Evolutionary conservation across 768 basidiomycete genomes (phyloP).

Genomic region (Lactifluus pinguis): DNA sequence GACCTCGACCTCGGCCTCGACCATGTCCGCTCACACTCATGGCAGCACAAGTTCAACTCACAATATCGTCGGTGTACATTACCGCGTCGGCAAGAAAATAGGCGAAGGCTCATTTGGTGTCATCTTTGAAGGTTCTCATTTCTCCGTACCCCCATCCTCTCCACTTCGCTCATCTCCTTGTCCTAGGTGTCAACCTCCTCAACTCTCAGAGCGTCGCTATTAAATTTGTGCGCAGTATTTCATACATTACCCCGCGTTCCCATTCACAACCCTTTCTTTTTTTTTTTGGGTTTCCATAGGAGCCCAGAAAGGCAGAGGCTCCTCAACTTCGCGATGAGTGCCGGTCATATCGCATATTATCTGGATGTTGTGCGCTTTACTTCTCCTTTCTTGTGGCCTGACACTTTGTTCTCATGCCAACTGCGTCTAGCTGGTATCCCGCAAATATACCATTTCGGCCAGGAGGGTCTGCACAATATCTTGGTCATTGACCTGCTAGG

Average conservation of each 20-base stretch:
- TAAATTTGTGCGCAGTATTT: slow-evolving; percentile 78
- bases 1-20: no score
- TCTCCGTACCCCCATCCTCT: slow-evolving; percentile 13
- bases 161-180: not conserved
- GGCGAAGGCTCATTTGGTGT: slow-evolving; percentile 98
- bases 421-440: slow-evolving; percentile 76
- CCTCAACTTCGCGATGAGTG: slow-evolving; percentile 98
- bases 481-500: slow-evolving; percentile 97
- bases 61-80: slow-evolving; percentile 91
- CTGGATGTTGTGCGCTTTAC: slow-evolving; percentile 62
- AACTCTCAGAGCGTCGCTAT: slow-evolving; percentile 99
- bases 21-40: slow-evolving; percentile 33
- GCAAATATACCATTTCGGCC: slow-evolving; percentile 99
- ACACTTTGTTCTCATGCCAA: slow-evolving; percentile 10
- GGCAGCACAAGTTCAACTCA: slow-evolving; percentile 50
- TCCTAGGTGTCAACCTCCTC: slow-evolving; percentile 86
- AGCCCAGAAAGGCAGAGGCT: slow-evolving; percentile 90
- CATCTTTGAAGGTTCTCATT: slow-evolving; percentile 69
- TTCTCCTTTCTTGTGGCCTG: slow-evolving; percentile 5
- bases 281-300: slow-evolving; percentile 36
- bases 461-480: slow-evolving; percentile 97
- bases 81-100: slow-evolving; percentile 97
- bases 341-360: slow-evolving; percentile 87
- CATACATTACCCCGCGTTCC: slow-evolving; percentile 5
- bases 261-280: not conserved